phyloP scores from a whole-genome alignment of 306 rosid genomes.

The Vachellia pachyceras region DNA sequence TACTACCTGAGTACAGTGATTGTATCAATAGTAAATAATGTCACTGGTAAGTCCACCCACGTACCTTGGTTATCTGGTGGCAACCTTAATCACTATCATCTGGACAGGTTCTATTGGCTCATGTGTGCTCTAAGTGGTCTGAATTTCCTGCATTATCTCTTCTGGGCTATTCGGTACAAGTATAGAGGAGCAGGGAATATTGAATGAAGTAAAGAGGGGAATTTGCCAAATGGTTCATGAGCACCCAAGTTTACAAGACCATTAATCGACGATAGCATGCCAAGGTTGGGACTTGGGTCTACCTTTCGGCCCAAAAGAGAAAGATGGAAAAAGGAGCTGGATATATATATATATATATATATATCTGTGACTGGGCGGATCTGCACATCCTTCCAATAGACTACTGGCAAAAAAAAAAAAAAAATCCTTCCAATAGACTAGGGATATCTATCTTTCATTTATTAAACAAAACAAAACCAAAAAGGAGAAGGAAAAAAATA shows the following conservation, averaged over 20 bases:
- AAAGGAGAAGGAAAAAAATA: too few relatives aligned
- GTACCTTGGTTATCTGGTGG: slow-evolving; percentile 77
- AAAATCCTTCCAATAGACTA: too few relatives aligned
- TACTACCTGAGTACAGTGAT: slow-evolving; percentile 82
- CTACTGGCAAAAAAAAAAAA: too few relatives aligned
- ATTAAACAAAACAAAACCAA: not conserved
- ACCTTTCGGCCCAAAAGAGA: not conserved
- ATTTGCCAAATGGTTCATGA: not conserved
- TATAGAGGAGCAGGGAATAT: slow-evolving; percentile 55
- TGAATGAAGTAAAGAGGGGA: not conserved
- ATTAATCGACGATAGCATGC: not conserved
- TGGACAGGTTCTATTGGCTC: slow-evolving; percentile 93
- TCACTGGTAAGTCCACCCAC: slow-evolving; percentile 57
- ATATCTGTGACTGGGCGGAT: slow-evolving; percentile 12
- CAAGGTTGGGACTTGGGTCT: not conserved
- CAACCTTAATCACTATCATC: slow-evolving; percentile 69
- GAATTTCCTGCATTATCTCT: slow-evolving; percentile 83
- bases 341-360: too few relatives aligned
- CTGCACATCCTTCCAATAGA: not conserved
- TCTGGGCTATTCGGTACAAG: slow-evolving; percentile 77
- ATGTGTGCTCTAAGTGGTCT: slow-evolving; percentile 86
- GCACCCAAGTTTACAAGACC: not conserved
- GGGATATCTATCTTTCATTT: not conserved
- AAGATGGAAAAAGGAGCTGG: not conserved
- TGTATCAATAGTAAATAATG: slow-evolving; percentile 69